phyloP scores from a whole-genome alignment of 2,329 filamentous ascomycete genomes.

The Diaporthe amygdali region DNA sequence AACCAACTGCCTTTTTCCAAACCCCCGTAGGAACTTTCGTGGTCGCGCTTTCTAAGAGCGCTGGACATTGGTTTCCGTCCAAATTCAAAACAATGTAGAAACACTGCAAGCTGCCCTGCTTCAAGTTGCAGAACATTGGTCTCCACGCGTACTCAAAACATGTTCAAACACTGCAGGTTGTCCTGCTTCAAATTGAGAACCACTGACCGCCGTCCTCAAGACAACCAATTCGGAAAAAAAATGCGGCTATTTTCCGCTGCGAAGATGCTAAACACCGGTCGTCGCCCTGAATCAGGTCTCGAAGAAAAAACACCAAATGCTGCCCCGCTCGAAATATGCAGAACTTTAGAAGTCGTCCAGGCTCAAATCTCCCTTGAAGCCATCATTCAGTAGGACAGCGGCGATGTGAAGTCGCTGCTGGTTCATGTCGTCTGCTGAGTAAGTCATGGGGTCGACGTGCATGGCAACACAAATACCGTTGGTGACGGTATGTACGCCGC shows the following conservation, averaged over 20 bases:
- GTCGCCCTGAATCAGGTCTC: not conserved
- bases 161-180: not conserved
- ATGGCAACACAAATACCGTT: slow-evolving; percentile 70
- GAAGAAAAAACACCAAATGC: not conserved
- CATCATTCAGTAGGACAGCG: slow-evolving; percentile 69
- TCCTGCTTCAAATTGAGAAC: not conserved
- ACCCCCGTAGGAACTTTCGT: too few relatives aligned
- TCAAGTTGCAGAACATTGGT: not conserved
- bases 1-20: not conserved
- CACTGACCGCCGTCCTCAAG: not conserved
- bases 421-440: slow-evolving; percentile 59
- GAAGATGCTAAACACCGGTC: not conserved
- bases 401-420: slow-evolving; percentile 67
- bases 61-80: not conserved
- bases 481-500: slow-evolving; percentile 77
- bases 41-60: not conserved
- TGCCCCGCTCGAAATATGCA: not conserved
- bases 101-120: not conserved
- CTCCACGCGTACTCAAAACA: not conserved
- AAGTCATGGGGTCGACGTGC: slow-evolving; percentile 57
- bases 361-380: slow-evolving; percentile 66
- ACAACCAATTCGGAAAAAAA: not conserved
- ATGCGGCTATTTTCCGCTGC: not conserved
- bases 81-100: not conserved
- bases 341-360: slow-evolving; percentile 42